Evolutionary conservation across 306 rosid species (phyloP), one percentile per base, ranked within the genome.

Genomic region (Acacia melanoxylon): DNA sequence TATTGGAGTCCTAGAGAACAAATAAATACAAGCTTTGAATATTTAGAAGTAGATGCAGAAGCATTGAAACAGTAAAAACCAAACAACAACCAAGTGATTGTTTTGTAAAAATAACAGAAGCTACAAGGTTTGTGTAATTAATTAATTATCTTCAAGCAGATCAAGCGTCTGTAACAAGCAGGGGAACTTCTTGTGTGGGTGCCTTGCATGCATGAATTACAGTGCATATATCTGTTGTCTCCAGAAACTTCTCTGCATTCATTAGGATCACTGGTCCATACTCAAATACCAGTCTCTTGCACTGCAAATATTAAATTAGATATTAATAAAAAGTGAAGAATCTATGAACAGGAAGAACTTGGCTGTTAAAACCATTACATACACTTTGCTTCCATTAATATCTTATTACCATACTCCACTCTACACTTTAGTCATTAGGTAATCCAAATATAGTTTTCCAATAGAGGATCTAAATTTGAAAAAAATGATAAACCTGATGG

Each of bases 231-330:
- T 95, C 94, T 41, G 85, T 82, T 13, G 76, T 81, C 80, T 92
- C 97, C 8, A 95, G 88, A 83, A 89, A 84, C 86, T 92, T 91
- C 91, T 92, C 92, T 33, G 97, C 92, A 83, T 92, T 91, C 52
- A 82, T 72, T 48, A 92, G 81, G 59, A 91, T 20, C 40, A 90
- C 54, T 9, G 97, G 94, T 74, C 97, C 97, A 72, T 89, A 95
- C 83, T 92, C 83, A 58, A 93, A 90, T 33, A 93, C 94, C 24
- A 91, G 14, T 74, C 49, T 91, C 94, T 95, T 95, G 92, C 97
- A 95, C 97, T 93, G 97, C 89, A 82, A 85, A 79, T 78, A 24
- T 66, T 37, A 37, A 14, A 54, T 51, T 8, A 65, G 29, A 69
- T 17, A 68, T 66, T 61, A 37, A 63, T 29, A 2, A 42, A 37